Percentiles rank a stretch among this genome's conserved stretches.
Conservation (phyloP, 352 stramenopile species). For the Globisporangium spiculum region DNA sequence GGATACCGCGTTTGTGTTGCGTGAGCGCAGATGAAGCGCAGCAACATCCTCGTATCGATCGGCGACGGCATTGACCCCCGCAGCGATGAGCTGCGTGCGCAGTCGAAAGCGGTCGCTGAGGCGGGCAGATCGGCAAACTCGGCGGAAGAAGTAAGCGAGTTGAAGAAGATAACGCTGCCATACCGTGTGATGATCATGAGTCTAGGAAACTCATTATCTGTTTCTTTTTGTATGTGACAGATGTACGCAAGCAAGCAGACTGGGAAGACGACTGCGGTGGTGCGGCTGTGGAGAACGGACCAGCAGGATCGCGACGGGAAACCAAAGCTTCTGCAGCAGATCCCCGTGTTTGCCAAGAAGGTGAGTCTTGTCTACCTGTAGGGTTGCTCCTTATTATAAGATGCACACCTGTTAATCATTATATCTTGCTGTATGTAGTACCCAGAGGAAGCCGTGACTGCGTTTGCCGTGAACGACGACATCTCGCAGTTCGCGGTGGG, state of each 20-base stretch:
- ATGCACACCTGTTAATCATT: background rate
- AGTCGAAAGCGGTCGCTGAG: conserved; percentile 79
- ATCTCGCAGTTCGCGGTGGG: conserved; percentile 79
- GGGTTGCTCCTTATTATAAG: background rate
- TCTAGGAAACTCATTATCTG: background rate
- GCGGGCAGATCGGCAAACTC: conserved; percentile 52
- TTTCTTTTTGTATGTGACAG: conserved; percentile 19
- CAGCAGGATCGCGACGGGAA: conserved; percentile 84
- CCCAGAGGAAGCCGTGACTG: conserved; percentile 82
- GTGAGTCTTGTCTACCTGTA: conserved; percentile 6
- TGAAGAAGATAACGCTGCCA: background rate
- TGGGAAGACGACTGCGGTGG: conserved; percentile 68
- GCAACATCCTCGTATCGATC: conserved; percentile 84
- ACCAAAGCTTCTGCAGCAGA: conserved; percentile 83
- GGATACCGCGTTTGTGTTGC: background rate
- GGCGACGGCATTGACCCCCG: conserved; percentile 83
- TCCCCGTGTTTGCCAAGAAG: conserved; percentile 85
- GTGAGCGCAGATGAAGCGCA: conserved; percentile 75
- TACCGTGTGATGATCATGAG: background rate
- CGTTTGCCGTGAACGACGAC: conserved; percentile 83
- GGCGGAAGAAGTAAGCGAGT: conserved; percentile 40
- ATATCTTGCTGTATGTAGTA: conserved; percentile 32
- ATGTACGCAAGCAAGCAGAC: conserved; percentile 65
- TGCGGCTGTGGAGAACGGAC: conserved; percentile 87
- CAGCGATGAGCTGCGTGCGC: conserved; percentile 66